Evolutionary conservation across 2,329 filamentous ascomycete species (phyloP), one percentile per base, ranked within the genome.

Genomic region (Penicillium rolfsii): DNA sequence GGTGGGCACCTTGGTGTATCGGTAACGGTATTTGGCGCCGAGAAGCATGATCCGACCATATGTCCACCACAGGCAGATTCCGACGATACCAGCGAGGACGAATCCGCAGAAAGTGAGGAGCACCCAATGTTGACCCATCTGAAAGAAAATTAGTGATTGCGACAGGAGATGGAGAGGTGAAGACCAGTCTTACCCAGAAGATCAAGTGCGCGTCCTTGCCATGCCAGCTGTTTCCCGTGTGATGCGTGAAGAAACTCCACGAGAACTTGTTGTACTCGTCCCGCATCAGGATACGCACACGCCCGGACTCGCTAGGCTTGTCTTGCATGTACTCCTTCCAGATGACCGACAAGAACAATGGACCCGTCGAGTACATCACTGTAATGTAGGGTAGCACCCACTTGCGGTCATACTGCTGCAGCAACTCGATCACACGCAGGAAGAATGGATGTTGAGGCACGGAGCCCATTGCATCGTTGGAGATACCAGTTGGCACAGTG

Each of bases 401-500:
- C 64, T 85, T 85, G 61, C 85, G 83, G 71, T 90, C 84, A 75
- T 91, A 91, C 57, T 82, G 81, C 59, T 86, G 83, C n/a, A 93
- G 79, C 12, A 84, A 82, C 64, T 89, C 83, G 68, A 91, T 89
- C 41, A 89, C 87, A 52, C 83, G 82, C 54, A 87, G 80, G 80
- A 92, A 92, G 79, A 91, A 91, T 0, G 89, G 89, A 69, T 93
- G 91, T 62, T 87, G 83, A 0, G 88, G 86, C 0, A 90, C 83
- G 16, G 89, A 79, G 52, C 89, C 89, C 89, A 93, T 92, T 43
- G 88, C 88, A 70, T 93, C 90, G 79, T 93, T 93, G 66, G 88
- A 90, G 67, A 93, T 91, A 64, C 90, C 90, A 1, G 90, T 93
- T 2, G 91, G 91, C 2, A 84, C 79, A 0, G 91, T 93, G 65